These are phyloP conservation scores for Megacollybia platyphylla DNA, from an alignment of 1,284 basidiomycete species.

Conservation along the genomic window DNA sequence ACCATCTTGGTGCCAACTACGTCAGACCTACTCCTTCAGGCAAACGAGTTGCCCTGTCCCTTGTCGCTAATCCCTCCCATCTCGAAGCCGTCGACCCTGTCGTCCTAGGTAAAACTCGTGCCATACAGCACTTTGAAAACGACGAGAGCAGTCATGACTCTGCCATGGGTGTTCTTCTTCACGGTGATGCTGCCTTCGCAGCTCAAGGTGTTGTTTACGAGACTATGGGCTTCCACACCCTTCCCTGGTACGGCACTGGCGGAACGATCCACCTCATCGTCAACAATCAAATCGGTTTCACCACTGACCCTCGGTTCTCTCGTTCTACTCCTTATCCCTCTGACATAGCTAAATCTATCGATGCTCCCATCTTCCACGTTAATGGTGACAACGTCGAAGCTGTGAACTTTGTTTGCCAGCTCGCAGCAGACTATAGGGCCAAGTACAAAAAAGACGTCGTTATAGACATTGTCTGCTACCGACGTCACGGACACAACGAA, in stretches of 20 bases:
- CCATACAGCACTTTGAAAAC: slow-evolving; percentile 89
- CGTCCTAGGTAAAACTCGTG: slow-evolving; percentile 95
- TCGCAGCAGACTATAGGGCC: slow-evolving; percentile 96
- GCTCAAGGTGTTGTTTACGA: slow-evolving; percentile 99
- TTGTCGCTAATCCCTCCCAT: slow-evolving; percentile 98
- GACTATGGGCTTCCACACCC: slow-evolving; percentile 97
- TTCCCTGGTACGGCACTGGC: slow-evolving; percentile 93
- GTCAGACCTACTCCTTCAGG: slow-evolving; percentile 96
- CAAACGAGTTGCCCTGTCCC: slow-evolving; percentile 94
- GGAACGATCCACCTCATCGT: slow-evolving; percentile 98
- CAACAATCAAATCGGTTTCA: slow-evolving; percentile 99
- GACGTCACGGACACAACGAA: slow-evolving; percentile 98
- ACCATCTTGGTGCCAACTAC: slow-evolving; percentile 98
- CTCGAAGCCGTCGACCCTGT: slow-evolving; percentile 96
- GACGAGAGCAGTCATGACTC: slow-evolving; percentile 70
- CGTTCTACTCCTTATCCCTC: slow-evolving; percentile 99
- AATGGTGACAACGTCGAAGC: slow-evolving; percentile 99
- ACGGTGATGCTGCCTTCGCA: slow-evolving; percentile 98
- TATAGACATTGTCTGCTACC: slow-evolving; percentile 97
- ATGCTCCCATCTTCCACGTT: slow-evolving; percentile 99
- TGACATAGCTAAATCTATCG: slow-evolving; percentile 97
- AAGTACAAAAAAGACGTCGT: slow-evolving; percentile 99
- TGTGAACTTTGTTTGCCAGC: slow-evolving; percentile 95
- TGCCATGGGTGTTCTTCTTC: slow-evolving; percentile 91
- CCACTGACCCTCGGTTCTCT: slow-evolving; percentile 94